Percentiles rank a stretch among this genome's conserved stretches.
Conservation (phyloP, 495 filamentous ascomycete species). For the Aspergillus mulundensis region DNA sequence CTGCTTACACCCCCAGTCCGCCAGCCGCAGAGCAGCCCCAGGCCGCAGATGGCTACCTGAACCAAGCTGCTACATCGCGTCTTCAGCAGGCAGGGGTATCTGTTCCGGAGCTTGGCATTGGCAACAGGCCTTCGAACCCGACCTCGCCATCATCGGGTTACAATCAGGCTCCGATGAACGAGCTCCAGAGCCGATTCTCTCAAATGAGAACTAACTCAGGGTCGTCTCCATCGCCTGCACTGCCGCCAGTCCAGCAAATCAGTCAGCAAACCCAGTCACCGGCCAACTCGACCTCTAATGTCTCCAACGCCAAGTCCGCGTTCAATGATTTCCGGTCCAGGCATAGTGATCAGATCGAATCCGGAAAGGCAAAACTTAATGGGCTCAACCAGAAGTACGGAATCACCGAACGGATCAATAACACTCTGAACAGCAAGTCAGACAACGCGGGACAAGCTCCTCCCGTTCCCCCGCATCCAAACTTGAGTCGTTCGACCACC, state of each 20-base stretch:
- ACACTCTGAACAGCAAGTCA: conserved; percentile 33
- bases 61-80: conserved; percentile 63
- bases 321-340: conserved; percentile 66
- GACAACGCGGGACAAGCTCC: conserved; percentile 24
- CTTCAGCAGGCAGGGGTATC: conserved; percentile 75
- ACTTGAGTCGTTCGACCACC: conserved; percentile 15
- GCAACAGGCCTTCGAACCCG: conserved; percentile 16
- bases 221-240: conserved; percentile 18
- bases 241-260: conserved; percentile 37
- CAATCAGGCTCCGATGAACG: conserved; percentile 47
- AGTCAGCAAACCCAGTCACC: conserved; percentile 61
- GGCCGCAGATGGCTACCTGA: conserved; percentile 47
- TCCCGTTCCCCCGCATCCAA: conserved; percentile 26
- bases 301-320: conserved; percentile 50
- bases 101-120: conserved; percentile 78
- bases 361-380: conserved; percentile 58
- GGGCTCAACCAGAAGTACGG: conserved; percentile 35
- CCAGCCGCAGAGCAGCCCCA: conserved; percentile 16
- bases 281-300: conserved; percentile 26
- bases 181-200: conserved; percentile 66
- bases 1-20: conserved; percentile 42
- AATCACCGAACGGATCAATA: conserved; percentile 28
- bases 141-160: conserved; percentile 15
- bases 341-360: conserved; percentile 67
- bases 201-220: conserved; percentile 43